Evolutionary conservation across 2,329 filamentous ascomycete species (phyloP).

Genomic region (Gnomoniopsis sp.): DNA sequence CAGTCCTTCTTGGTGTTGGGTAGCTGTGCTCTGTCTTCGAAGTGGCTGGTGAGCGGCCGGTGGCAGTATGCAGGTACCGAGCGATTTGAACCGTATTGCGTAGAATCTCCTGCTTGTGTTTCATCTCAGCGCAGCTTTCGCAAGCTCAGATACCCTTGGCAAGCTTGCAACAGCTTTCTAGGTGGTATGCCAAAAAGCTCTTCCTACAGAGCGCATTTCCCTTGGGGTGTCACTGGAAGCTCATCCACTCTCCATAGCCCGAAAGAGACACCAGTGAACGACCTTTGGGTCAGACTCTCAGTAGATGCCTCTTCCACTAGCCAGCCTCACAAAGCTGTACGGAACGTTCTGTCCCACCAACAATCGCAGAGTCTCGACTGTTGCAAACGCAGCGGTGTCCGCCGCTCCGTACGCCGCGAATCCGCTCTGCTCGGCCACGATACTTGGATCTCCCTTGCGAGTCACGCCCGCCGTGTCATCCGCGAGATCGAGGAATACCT

Average conservation of each 20-base stretch:
- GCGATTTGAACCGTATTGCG: too few relatives aligned
- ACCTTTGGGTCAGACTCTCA: slow-evolving; percentile 26
- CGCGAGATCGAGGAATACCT: slow-evolving; percentile 79
- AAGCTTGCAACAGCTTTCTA: too few relatives aligned
- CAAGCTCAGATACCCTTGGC: too few relatives aligned
- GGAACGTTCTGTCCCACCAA: slow-evolving; percentile 84
- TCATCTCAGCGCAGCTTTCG: too few relatives aligned
- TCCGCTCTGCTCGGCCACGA: slow-evolving; percentile 68
- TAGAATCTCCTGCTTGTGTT: too few relatives aligned
- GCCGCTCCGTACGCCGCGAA: slow-evolving; percentile 78
- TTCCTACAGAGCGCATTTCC: too few relatives aligned
- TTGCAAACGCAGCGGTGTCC: slow-evolving; percentile 80
- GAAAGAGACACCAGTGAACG: not conserved
- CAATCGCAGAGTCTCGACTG: slow-evolving; percentile 73
- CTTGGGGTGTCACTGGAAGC: too few relatives aligned
- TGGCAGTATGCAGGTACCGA: too few relatives aligned
- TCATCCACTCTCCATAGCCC: not conserved
- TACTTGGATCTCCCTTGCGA: slow-evolving; percentile 64
- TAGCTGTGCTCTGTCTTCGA: too few relatives aligned
- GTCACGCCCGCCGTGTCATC: slow-evolving; percentile 53
- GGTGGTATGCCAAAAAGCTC: too few relatives aligned
- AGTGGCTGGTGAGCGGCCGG: too few relatives aligned
- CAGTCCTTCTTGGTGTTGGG: too few relatives aligned
- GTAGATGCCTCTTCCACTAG: slow-evolving; percentile 51
- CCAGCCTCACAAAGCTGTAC: slow-evolving; percentile 80